A percentile compares a stretch with the other conserved stretches of the same genome.
phyloP scores from a whole-genome alignment of 305 asterid species.

The Solanum hybrid region DNA sequence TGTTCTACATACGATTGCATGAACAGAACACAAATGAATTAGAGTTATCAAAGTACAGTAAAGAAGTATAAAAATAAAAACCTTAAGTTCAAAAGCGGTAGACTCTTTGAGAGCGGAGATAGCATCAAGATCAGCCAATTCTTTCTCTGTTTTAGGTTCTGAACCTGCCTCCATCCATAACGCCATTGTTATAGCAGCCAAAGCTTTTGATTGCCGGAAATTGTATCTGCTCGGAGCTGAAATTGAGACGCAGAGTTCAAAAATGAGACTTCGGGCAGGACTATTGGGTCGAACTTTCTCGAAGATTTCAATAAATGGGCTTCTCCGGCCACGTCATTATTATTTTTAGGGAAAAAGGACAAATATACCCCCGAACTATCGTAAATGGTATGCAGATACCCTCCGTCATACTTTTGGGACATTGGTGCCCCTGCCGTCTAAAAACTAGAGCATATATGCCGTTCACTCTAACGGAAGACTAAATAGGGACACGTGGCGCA shows the following conservation, averaged over 20 bases:
- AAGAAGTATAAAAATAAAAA: not conserved
- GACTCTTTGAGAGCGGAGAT: slow-evolving; percentile 28
- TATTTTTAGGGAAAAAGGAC: too few species aligned
- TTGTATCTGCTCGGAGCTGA: not conserved
- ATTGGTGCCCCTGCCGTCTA: too few species aligned
- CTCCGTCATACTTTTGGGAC: too few species aligned
- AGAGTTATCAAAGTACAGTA: not conserved
- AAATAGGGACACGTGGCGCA: too few species aligned
- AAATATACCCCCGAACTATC: too few species aligned
- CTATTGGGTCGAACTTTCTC: not conserved
- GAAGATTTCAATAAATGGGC: not conserved
- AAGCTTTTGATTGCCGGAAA: not conserved
- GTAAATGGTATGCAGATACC: too few species aligned
- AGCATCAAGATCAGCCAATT: slow-evolving; percentile 27
- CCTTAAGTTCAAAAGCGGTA: slow-evolving; percentile 32
- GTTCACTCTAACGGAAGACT: too few species aligned
- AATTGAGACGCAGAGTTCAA: not conserved
- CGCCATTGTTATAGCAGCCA: slow-evolving; percentile 12
- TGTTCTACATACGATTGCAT: not conserved
- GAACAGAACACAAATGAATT: not conserved
- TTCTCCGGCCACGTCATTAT: not conserved
- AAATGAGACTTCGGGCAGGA: not conserved
- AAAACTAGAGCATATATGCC: too few species aligned
- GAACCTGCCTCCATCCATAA: slow-evolving; percentile 32
- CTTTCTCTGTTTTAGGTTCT: slow-evolving; percentile 24